Percentiles rank a stretch among this genome's conserved stretches.
Evolutionary conservation across 495 filamentous ascomycete genomes (phyloP).

Genomic region (Penicillium argentinense): DNA sequence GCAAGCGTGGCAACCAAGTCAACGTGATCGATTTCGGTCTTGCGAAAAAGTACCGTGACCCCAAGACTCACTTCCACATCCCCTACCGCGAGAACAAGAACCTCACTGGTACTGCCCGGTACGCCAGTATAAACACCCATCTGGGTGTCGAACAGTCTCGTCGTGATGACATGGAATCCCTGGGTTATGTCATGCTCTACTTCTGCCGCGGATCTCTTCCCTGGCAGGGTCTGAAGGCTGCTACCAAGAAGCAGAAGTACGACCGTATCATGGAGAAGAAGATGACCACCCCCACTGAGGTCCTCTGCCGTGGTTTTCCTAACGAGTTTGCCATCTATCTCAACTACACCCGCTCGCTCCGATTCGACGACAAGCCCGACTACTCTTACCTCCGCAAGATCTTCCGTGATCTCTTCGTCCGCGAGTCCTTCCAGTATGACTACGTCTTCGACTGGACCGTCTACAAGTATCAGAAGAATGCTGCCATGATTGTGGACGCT

Average conservation of each 20-base stretch:
- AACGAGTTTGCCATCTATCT: constrained; percentile 99
- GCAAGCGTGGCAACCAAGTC: constrained; percentile 99
- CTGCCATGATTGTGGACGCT: constrained; percentile 81
- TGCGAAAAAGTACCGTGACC: constrained; percentile 99
- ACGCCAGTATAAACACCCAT: constrained; percentile 99
- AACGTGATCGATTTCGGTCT: constrained; percentile 99
- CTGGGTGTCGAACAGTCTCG: constrained; percentile 98
- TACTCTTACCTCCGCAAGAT: constrained; percentile 99
- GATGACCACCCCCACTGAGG: constrained; percentile 99
- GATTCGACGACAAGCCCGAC: constrained; percentile 99
- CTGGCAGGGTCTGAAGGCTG: constrained; percentile 99
- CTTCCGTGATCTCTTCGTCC: constrained; percentile 99
- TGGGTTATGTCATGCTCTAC: constrained; percentile 99
- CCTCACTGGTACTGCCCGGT: constrained; percentile 97
- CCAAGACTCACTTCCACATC: constrained; percentile 99
- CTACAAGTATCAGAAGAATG: constrained; percentile 99
- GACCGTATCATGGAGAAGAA: constrained; percentile 99
- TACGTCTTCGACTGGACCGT: constrained; percentile 99
- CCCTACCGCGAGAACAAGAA: constrained; percentile 99
- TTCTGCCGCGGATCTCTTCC: constrained; percentile 99
- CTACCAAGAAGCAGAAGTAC: constrained; percentile 99
- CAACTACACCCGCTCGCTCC: constrained; percentile 98
- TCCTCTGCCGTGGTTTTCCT: constrained; percentile 97
- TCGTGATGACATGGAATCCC: constrained; percentile 99
- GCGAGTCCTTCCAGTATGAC: constrained; percentile 99